phyloP scores from a whole-genome alignment of 1,284 basidiomycete species.

The Moniliella sp. region DNA sequence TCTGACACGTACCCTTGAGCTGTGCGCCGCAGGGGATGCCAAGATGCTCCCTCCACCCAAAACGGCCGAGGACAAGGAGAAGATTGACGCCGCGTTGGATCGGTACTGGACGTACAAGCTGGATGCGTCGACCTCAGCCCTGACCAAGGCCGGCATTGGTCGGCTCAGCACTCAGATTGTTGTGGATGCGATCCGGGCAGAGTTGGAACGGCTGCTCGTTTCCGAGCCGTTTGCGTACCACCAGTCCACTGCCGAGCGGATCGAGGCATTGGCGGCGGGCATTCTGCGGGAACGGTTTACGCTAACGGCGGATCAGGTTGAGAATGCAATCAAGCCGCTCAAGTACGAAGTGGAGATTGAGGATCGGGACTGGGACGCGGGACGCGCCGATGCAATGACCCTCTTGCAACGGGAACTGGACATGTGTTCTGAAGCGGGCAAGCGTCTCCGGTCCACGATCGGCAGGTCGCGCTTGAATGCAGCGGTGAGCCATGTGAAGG shows the following conservation, averaged over 20 bases:
- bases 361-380: conserved; percentile 67
- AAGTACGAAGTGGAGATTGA: conserved; percentile 73
- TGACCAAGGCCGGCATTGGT: conserved; percentile 92
- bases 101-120: conserved; percentile 88
- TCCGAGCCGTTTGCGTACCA: conserved; percentile 79
- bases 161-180: conserved; percentile 81
- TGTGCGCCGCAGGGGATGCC: too few species aligned
- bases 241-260: conserved; percentile 60
- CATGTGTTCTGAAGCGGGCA: conserved; percentile 66
- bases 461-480: conserved; percentile 59
- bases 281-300: conserved; percentile 78
- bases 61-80: conserved; percentile 49
- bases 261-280: conserved; percentile 71
- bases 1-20: conserved; percentile 56
- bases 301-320: conserved; percentile 82
- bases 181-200: conserved; percentile 67
- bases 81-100: conserved; percentile 53
- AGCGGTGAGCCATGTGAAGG: conserved; percentile 59
- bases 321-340: conserved; percentile 98
- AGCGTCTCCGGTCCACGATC: conserved; percentile 61
- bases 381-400: conserved; percentile 51
- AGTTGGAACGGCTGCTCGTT: conserved; percentile 60
- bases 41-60: too few species aligned
- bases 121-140: conserved; percentile 65
- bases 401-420: conserved; percentile 62